phyloP scores from a whole-genome alignment of 2,329 filamentous ascomycete species.

The Colletotrichum shisoi region DNA sequence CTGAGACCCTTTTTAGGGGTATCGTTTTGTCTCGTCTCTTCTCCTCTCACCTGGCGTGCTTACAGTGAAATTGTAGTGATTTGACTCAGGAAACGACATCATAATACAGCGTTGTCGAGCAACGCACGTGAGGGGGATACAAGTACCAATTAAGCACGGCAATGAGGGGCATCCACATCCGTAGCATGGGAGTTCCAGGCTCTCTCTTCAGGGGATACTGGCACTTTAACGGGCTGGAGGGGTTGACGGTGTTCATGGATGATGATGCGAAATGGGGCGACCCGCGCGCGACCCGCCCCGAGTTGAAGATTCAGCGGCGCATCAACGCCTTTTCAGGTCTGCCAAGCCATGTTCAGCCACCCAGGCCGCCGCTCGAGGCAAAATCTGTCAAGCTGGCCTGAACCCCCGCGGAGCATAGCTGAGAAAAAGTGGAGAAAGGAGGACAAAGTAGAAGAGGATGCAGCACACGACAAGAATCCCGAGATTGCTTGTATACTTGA shows the following conservation, averaged over 20 bases:
- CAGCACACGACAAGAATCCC: background rate
- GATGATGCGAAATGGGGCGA: constrained; percentile 15
- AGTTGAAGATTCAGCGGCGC: constrained; percentile 11
- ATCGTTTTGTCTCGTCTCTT: background rate
- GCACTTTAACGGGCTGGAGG: constrained; percentile 11
- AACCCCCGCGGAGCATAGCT: background rate
- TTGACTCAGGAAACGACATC: constrained; percentile 21
- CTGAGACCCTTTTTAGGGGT: constrained; percentile 4
- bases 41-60: constrained; percentile 15
- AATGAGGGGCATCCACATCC: constrained; percentile 21
- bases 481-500: background rate
- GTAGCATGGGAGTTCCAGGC: constrained; percentile 25
- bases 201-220: constrained; percentile 12
- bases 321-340: background rate
- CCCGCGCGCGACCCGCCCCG: constrained; percentile 14
- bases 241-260: constrained; percentile 14
- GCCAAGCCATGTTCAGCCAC: constrained; percentile 10
- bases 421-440: background rate
- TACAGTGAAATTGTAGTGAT: constrained; percentile 23
- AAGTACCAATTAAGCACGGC: constrained; percentile 20
- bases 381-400: background rate
- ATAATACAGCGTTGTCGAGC: background rate
- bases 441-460: too few relatives aligned
- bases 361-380: background rate
- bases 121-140: constrained; percentile 27